Base-by-base conservation (phyloP, 345 rosid genomes). In the Eutrema heterophyllum region DNA sequence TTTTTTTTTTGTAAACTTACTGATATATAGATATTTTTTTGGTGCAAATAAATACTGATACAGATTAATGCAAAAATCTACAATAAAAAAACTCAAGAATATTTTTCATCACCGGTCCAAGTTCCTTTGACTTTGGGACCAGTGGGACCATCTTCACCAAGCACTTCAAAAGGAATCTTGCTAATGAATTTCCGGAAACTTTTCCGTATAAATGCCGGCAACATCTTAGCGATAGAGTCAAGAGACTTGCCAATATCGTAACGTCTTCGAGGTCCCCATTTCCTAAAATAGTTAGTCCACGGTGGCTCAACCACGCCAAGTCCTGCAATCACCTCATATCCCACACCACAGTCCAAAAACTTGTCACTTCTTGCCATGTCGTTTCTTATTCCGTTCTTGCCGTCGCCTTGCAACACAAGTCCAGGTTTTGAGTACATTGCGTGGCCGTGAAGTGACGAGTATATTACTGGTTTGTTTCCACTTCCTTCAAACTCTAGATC, bases 131-230 rank as follows among this genome's bases (percentile, higher is more conserved):
- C 21, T 71, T 87, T 88, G 14, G 97, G 94, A 48, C 92, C 94
- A 0, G 90, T 84, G 0, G 97, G 94, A 54, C 97, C 94, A 67
- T 87, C 87, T 79, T 88, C 84, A 2, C 90, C 88, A 1, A 86
- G 46, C 21, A 86, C 51, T 74, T 87, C 86, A 9, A 56, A 43
- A 4, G 95, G 95, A 44, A 89, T 56, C 50, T 81, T 65, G 18
- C 69, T 70, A 4, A 87, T 56, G 15, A 88, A 39, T 43, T 78
- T 82, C 8, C 73, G 64, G 15, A 90, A 85, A 14, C 61, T 68
- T 3, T 81, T 70, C 71, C 74, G 78, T 8, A 90, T 74, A 54
- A 58, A 77, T 32, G 41, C 66, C 0, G 92, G 88, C 82, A 90
- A 49, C 30, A 81, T 1, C 52, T 84, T 82, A 61, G 50, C 85